A percentile compares a stretch with the other conserved stretches of the same genome.
These are phyloP conservation scores for Handroanthus guayacan DNA, from an alignment of 257 asterid species.

Conservation along the genomic window DNA sequence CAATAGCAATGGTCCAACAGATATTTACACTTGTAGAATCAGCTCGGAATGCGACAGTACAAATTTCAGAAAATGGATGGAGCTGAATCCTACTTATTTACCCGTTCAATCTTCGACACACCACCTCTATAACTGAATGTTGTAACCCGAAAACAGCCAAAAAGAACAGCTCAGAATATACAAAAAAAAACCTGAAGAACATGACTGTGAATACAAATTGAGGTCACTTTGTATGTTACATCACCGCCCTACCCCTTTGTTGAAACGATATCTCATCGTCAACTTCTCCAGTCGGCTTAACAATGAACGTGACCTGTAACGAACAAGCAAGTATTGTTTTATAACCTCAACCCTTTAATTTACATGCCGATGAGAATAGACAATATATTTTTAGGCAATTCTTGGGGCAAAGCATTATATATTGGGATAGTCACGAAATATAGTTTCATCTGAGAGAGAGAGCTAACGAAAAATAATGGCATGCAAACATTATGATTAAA, in stretches of 20 bases:
- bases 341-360: background rate
- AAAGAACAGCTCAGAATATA: background rate
- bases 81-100: background rate
- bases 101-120: background rate
- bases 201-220: background rate
- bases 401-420: background rate
- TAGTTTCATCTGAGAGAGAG: background rate
- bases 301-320: constrained; percentile 55
- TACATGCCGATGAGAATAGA: background rate
- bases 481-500: too few relatives aligned
- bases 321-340: background rate
- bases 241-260: constrained; percentile 62
- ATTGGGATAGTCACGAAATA: background rate
- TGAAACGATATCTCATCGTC: constrained; percentile 46
- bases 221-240: constrained; percentile 36
- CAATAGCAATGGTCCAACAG: background rate
- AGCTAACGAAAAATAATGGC: too few relatives aligned
- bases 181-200: background rate
- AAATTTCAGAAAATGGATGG: background rate
- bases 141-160: background rate
- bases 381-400: background rate
- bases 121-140: background rate
- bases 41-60: background rate
- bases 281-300: constrained; percentile 58
- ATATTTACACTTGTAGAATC: background rate